Conservation (phyloP, 495 filamentous ascomycete species). For the Penicillium flavigenum region DNA sequence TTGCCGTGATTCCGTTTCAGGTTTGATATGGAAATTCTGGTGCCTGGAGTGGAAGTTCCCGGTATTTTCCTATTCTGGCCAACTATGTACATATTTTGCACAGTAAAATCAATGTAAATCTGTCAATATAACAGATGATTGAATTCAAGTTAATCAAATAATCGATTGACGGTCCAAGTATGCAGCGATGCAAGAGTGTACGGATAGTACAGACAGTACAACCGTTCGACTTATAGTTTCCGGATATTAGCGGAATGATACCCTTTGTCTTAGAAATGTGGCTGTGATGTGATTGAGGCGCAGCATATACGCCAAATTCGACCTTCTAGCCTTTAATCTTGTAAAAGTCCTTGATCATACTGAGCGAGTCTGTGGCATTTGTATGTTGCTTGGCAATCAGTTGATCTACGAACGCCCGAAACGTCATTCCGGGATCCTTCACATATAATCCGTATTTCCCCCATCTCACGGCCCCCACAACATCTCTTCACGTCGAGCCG, state of each 20-base stretch:
- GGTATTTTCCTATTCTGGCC: background rate
- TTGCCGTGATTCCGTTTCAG: constrained; percentile 5
- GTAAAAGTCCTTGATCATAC: background rate
- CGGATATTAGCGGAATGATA: background rate
- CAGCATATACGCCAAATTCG: constrained; percentile 7
- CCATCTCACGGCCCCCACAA: constrained; percentile 9
- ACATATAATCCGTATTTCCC: constrained; percentile 22
- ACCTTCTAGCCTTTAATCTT: background rate
- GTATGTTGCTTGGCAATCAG: constrained; percentile 14
- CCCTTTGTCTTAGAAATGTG: constrained; percentile 5
- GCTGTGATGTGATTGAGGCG: constrained; percentile 14
- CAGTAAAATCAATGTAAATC: background rate
- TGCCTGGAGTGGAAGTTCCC: constrained; percentile 12
- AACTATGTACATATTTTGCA: background rate
- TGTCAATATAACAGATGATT: background rate
- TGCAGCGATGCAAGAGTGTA: background rate
- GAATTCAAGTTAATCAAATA: background rate
- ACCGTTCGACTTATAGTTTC: background rate
- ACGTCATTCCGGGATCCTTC: constrained; percentile 25
- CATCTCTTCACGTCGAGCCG: background rate
- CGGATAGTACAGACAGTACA: background rate
- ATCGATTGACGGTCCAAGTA: background rate
- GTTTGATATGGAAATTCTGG: constrained; percentile 11
- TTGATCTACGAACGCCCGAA: constrained; percentile 22
- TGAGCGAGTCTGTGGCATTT: background rate